Conservation (phyloP, 495 filamentous ascomycete species). For the Barbatosphaeria neglecta region DNA sequence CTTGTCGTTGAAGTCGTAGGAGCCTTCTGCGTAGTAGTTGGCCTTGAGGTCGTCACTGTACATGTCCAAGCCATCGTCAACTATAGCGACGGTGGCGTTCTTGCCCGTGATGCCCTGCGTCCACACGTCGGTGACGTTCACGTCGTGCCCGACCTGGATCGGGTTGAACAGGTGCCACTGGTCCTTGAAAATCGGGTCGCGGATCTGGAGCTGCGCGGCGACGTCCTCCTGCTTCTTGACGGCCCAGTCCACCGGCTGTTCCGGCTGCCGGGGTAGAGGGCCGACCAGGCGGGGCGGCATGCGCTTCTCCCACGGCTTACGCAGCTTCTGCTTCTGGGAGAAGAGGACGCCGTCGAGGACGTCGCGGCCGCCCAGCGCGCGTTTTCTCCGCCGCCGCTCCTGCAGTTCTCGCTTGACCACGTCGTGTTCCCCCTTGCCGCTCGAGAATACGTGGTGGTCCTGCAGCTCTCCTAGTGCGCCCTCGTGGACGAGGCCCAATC, state of each 20-base stretch:
- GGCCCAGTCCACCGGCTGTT: slow-evolving; percentile 30
- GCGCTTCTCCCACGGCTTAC: slow-evolving; percentile 64
- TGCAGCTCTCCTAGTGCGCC: slow-evolving; percentile 69
- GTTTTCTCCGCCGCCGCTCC: slow-evolving; percentile 49
- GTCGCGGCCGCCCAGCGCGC: slow-evolving; percentile 39
- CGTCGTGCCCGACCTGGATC: slow-evolving; percentile 70
- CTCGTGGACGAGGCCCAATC: slow-evolving; percentile 70
- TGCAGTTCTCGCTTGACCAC: slow-evolving; percentile 45
- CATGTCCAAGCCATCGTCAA: slow-evolving; percentile 96
- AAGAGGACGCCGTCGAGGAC: slow-evolving; percentile 63
- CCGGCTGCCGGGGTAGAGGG: slow-evolving; percentile 7
- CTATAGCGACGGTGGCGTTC: slow-evolving; percentile 80
- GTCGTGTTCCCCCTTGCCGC: slow-evolving; percentile 51
- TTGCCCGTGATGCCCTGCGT: slow-evolving; percentile 82
- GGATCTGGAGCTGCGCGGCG: slow-evolving; percentile 53
- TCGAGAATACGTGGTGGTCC: slow-evolving; percentile 77
- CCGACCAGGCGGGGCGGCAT: slow-evolving; percentile 32
- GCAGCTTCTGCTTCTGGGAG: slow-evolving; percentile 69
- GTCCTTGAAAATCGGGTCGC: slow-evolving; percentile 80
- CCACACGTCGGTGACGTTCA: slow-evolving; percentile 92
- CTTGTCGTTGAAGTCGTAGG: slow-evolving; percentile 91
- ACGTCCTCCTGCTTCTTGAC: slow-evolving; percentile 49
- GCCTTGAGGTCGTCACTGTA: slow-evolving; percentile 86
- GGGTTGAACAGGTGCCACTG: slow-evolving; percentile 96
- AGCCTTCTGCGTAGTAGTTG: slow-evolving; percentile 84